Percentiles rank a stretch among this genome's conserved stretches.
Conservation (phyloP, 2,329 filamentous ascomycete genomes). For the Pyrenophora seminiperda region DNA sequence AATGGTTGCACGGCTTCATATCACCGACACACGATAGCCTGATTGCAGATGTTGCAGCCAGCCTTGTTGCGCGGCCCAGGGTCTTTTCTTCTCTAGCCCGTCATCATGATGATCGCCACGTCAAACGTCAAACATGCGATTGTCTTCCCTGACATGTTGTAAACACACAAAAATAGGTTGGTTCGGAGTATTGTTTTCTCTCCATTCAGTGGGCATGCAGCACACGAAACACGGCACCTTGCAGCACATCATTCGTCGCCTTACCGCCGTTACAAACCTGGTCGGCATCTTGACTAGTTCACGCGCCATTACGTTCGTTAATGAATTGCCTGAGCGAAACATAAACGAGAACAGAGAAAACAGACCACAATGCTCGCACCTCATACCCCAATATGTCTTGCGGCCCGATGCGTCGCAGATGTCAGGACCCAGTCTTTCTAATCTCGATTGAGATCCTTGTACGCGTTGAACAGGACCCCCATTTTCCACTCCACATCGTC, state of each 20-base stretch:
- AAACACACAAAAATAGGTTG: neutral
- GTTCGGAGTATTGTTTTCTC: no score
- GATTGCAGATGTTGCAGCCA: neutral
- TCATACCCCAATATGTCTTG: slow-evolving; percentile 15
- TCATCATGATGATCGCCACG: neutral
- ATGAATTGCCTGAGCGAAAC: neutral
- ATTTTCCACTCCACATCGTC: neutral
- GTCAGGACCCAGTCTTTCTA: neutral
- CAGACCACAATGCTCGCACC: slow-evolving; percentile 6
- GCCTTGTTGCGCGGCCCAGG: neutral
- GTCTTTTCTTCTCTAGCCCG: no score
- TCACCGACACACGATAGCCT: slow-evolving; percentile 1
- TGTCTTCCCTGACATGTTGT: neutral
- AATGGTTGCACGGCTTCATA: slow-evolving; percentile 13
- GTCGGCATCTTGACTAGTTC: no score
- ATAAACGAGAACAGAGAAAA: neutral
- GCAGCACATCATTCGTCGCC: neutral
- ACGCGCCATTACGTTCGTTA: no score
- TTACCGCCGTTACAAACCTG: neutral
- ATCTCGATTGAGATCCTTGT: neutral
- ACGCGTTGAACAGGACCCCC: no score
- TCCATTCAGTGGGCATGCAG: neutral
- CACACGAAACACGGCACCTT: slow-evolving; percentile 1
- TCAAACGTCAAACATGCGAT: neutral
- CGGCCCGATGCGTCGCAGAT: slow-evolving; percentile 17